Evolutionary conservation across 2,329 filamentous ascomycete genomes (phyloP), one percentile per base, ranked within the genome.

Genomic region (Cladophialophora psammophila): DNA sequence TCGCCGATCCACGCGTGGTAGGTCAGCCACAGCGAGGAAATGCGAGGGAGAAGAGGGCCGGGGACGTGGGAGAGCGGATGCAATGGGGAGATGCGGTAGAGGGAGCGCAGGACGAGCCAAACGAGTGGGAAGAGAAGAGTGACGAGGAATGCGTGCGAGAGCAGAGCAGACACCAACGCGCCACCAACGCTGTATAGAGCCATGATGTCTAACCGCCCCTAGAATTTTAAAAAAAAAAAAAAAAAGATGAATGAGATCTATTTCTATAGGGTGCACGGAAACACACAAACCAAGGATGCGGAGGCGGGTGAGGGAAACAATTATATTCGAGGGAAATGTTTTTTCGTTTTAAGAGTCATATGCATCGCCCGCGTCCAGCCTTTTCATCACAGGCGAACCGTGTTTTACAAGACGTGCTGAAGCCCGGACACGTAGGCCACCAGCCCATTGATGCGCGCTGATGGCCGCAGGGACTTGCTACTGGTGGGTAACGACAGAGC

Each of bases 1-100:
- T 78, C 74, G 12, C 78, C 78, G 35, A 76, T 68, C 66, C 74
- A 78, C 38, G 76, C 72, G 42, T 76, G 75, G 63, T 73, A 76
- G 50, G 68, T 68, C 32, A 79, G 74, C 74, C 75, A 78, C 8
- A 79, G 72, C 15, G 75, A 76, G 12, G 77, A 76, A 57, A 71
- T 63, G n/a, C 73, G 72, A 10, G 76, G 75, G 53, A 78, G 60
- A 45, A 76, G 69, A 13, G 80, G 80, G 0, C 80, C 80, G 1
- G 80, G 80, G 8, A 80, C 73, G 38, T 74, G 75, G 8, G 76
- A 72, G 42, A 81, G 72, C n/a, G 80, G 78, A 61, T 81, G 80
- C 40, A 80, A 71, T 8, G 64, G 59, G 60, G 72, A 75, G 20
- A 79, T 53, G 26, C 75, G 72, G 70, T 81, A 80, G 54, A 78